Evolutionary conservation across 2,329 filamentous ascomycete genomes (phyloP).

Genomic region (Macrophomina phaseolina): DNA sequence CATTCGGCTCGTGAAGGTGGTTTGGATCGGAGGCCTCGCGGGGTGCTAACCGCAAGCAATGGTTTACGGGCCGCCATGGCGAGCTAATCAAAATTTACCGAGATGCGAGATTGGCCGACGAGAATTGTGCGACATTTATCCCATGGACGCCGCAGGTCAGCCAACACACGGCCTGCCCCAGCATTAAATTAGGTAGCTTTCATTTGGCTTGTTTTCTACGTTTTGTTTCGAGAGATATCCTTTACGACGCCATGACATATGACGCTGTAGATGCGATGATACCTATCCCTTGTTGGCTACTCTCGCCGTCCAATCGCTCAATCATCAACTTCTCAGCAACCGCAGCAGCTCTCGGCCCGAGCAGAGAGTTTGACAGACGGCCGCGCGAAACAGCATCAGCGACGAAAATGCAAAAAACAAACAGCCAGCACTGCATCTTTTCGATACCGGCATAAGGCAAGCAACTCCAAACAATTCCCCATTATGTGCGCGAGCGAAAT

Average conservation of each 20-base stretch:
- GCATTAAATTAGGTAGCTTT: slow-evolving; percentile 27
- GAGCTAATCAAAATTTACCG: slow-evolving; percentile 20
- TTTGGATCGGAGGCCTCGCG: slow-evolving; percentile 14
- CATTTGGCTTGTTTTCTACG: slow-evolving; percentile 18
- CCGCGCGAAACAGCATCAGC: slow-evolving; percentile 1
- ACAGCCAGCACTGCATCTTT: slow-evolving; percentile 5
- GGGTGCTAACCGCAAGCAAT: slow-evolving; percentile 16
- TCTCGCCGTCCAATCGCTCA: slow-evolving; percentile 25
- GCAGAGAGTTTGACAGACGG: neutral
- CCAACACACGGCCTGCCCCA: slow-evolving; percentile 15
- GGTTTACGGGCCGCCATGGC: slow-evolving; percentile 17
- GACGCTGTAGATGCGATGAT: slow-evolving; percentile 42
- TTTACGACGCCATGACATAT: slow-evolving; percentile 45
- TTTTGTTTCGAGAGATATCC: slow-evolving; percentile 28
- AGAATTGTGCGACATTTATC: slow-evolving; percentile 21
- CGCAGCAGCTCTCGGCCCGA: neutral
- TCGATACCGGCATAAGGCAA: slow-evolving; percentile 2
- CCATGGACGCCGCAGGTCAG: slow-evolving; percentile 9
- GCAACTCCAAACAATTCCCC: neutral
- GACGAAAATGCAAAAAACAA: slow-evolving; percentile 10
- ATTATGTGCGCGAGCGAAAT: slow-evolving; percentile 6
- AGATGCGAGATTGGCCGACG: slow-evolving; percentile 19
- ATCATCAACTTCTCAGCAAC: slow-evolving; percentile 24
- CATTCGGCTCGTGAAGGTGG: slow-evolving; percentile 3
- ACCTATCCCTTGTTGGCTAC: slow-evolving; percentile 26